Conservation (phyloP, 1,139 yeast genomes). For the Saccharomyces pastorianus region DNA sequence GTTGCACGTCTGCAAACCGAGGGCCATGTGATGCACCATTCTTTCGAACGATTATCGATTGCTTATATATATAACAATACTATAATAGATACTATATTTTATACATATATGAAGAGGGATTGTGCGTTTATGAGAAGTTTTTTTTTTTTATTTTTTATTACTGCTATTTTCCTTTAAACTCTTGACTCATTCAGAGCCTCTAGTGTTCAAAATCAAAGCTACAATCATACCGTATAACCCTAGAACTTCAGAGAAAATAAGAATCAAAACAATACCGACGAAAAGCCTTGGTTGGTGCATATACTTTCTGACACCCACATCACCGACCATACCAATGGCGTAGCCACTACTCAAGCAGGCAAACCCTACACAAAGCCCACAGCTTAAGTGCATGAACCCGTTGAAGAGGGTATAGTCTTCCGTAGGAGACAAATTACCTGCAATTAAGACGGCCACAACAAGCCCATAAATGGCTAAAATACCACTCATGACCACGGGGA, state of each 20-base stretch:
- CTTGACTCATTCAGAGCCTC: slow-evolving; percentile 49
- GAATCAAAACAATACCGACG: slow-evolving; percentile 85
- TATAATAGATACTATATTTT: background rate
- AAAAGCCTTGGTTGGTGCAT: slow-evolving; percentile 96
- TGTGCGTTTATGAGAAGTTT: background rate
- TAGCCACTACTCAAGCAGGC: slow-evolving; percentile 96
- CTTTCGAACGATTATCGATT: background rate
- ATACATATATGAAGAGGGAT: background rate
- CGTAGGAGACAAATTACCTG: slow-evolving; percentile 79
- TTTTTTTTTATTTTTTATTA: background rate
- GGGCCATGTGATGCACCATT: background rate
- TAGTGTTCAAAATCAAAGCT: slow-evolving; percentile 83
- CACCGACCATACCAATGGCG: slow-evolving; percentile 98
- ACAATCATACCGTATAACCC: slow-evolving; percentile 94
- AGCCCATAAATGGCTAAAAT: slow-evolving; percentile 92
- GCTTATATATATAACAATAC: background rate
- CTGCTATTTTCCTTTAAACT: background rate
- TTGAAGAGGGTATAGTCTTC: slow-evolving; percentile 78
- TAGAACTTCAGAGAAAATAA: slow-evolving; percentile 95
- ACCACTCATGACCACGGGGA: slow-evolving; percentile 98
- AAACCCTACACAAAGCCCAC: slow-evolving; percentile 92
- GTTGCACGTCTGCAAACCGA: background rate
- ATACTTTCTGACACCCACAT: slow-evolving; percentile 93
- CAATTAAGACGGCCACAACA: slow-evolving; percentile 90
- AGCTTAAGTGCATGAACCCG: slow-evolving; percentile 94